Percentiles rank a stretch among this genome's conserved stretches.
phyloP scores from a whole-genome alignment of 805 yeast genomes.

The Myxozyma geophila region DNA sequence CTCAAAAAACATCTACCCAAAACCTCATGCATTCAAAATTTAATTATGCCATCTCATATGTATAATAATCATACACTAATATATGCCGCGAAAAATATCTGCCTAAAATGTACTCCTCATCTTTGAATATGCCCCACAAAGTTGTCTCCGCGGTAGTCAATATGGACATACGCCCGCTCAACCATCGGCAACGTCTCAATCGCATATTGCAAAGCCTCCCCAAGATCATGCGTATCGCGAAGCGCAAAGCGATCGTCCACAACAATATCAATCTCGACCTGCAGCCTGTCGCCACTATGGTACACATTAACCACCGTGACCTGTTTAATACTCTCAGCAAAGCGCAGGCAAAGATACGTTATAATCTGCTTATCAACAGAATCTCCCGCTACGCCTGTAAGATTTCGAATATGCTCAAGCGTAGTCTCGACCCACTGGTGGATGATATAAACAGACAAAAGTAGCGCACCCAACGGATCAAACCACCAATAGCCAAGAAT shows the following conservation, averaged over 20 bases:
- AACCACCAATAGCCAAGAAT: constrained; percentile 52
- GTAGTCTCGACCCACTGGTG: constrained; percentile 58
- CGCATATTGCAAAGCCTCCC: constrained; percentile 69
- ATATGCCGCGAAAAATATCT: neutral
- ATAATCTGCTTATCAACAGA: constrained; percentile 59
- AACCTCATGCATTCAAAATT: no score
- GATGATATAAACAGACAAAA: constrained; percentile 58
- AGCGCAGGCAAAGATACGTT: constrained; percentile 59
- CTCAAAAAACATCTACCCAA: neutral
- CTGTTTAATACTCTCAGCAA: constrained; percentile 59
- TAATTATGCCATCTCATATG: neutral
- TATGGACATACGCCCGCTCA: constrained; percentile 69
- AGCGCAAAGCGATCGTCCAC: constrained; percentile 52
- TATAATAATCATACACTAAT: neutral
- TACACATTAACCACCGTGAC: constrained; percentile 63
- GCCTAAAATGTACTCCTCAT: neutral
- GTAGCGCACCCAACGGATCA: constrained; percentile 64
- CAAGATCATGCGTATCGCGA: constrained; percentile 67
- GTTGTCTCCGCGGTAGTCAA: constrained; percentile 53
- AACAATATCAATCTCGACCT: constrained; percentile 68
- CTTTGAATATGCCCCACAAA: constrained; percentile 46
- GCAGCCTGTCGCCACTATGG: constrained; percentile 66
- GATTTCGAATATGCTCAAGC: constrained; percentile 62
- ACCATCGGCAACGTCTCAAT: constrained; percentile 67
- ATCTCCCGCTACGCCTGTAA: constrained; percentile 64